Evolutionary conservation across 352 stramenopile species (phyloP), one percentile per base, ranked within the genome.

Genomic region (Bremia lactucae): DNA sequence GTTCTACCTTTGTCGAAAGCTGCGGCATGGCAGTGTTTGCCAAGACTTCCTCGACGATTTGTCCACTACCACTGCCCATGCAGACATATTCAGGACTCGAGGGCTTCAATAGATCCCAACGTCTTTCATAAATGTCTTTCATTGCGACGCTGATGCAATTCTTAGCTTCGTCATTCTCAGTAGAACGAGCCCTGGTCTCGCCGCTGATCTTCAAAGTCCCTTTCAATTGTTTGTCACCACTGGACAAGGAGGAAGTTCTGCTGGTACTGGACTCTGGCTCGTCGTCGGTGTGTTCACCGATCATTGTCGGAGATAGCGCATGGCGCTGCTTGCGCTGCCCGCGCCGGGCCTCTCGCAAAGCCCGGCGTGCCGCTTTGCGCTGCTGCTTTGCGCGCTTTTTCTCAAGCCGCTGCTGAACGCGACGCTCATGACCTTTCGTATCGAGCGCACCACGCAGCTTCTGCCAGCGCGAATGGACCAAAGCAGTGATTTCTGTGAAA

Each of bases 301-400:
- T 50, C 6, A 49, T 42, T 4, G 42, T 53, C 36, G 33, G 45
- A 26, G 44, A 56, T 11, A 46, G 47, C 26, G 42, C 39, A 15
- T 52, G 39, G 0, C 44, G 44, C 26, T 60, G 46, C 34, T 59
- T 58, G 21, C 53, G 53, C 16, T 57, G 44, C 10, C 40, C 45
- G 6, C 52, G 55, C 3, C 64, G 50, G 29, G 55, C 50, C 37
- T 65, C 49, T 13, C 62, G 49, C 4, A 50, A 51, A 14, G 55
- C 43, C 18, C 47, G 42, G 11, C 65, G 57, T 15, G 49, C 48
- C 24, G 44, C 45, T 31, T 59, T 55, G 31, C 52, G 49, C 43
- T 69, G 53, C 38, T 63, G 52, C 33, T 70, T 69, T 38, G 51
- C 49, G 31, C 65, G 52, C 36, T 61, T 67, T 38, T 68, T 66